Evolutionary conservation across 2,329 filamentous ascomycete species (phyloP), one percentile per base, ranked within the genome.

Genomic region (Penicillium verrucosum): DNA sequence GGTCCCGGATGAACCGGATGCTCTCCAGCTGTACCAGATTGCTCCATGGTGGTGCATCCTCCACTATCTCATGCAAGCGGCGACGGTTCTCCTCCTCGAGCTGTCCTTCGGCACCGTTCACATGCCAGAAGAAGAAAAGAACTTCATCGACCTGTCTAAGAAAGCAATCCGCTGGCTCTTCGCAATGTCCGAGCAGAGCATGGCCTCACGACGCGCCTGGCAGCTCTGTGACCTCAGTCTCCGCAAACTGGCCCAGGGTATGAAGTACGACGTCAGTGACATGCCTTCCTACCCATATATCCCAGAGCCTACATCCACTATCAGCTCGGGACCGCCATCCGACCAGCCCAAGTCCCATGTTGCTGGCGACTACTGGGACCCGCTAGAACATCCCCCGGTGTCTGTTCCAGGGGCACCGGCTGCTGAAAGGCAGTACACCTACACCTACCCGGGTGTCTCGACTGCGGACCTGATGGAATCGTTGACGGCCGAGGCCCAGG

Each of bases 11-110:
- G 65, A 71, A 36, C 75, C 76, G 1, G 72, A 77, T 49, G 68
- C 74, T 2, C 61, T 73, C 14, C 71, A 72, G n/a, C 66, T 79
- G 16, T 74, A 77, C 42, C 62, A 70, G 21, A 62, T 77, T 6
- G 70, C 71, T 10, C 75, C 75, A 16, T 79, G 77, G 77, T 79
- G 76, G 75, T 74, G 70, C 59, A 70, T 78, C 27, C 66, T 79
- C 38, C 77, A 79, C 56, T 76, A 74, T 49, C 65, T 79, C 18
- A 77, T 79, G 68, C 77, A 79, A 62, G 69, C 76, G 2, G 66
- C 70, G 3, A 77, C 75, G 3, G 72, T 79, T 18, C 67, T 79
- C 29, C 72, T 79, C 47, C 72, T 79, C n/a, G 77, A 79, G 61
- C 65, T 79, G 6, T 74, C 76, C 12, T 78, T 78, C 47, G 72